phyloP scores from a whole-genome alignment of 495 filamentous ascomycete species.

The Lasiosphaeria ovina region DNA sequence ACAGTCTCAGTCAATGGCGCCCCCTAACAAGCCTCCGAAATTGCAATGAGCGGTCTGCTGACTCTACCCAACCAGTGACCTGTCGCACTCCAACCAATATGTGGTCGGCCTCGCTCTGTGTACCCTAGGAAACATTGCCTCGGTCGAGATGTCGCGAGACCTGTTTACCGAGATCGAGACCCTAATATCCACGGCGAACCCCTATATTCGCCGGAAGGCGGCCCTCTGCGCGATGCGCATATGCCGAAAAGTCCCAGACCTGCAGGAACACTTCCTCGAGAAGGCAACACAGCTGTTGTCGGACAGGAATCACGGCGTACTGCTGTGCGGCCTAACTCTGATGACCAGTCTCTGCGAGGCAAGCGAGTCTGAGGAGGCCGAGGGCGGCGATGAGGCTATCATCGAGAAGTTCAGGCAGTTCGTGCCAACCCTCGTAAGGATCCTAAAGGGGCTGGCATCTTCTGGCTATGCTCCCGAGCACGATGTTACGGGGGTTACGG shows the following conservation, averaged over 20 bases:
- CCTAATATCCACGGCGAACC: conserved; percentile 86
- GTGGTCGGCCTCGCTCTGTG: conserved; percentile 95
- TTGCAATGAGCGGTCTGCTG: conserved; percentile 18
- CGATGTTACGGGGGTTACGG: conserved; percentile 95
- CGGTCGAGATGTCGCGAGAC: conserved; percentile 97
- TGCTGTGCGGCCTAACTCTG: conserved; percentile 87
- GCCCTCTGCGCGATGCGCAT: conserved; percentile 99
- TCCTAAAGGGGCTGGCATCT: conserved; percentile 83
- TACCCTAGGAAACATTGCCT: conserved; percentile 95
- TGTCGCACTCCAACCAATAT: conserved; percentile 97
- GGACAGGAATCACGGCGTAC: conserved; percentile 89
- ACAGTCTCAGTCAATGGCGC: neutral
- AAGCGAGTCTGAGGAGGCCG: conserved; percentile 80
- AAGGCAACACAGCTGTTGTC: conserved; percentile 86
- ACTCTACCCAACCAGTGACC: conserved; percentile 64
- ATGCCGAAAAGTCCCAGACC: conserved; percentile 93
- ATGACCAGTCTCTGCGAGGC: conserved; percentile 92
- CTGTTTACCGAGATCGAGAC: conserved; percentile 92
- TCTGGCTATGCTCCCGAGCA: conserved; percentile 98
- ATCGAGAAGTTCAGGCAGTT: conserved; percentile 87
- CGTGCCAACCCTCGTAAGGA: conserved; percentile 74
- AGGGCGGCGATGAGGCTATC: conserved; percentile 79
- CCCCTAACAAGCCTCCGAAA: neutral
- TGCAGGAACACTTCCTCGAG: conserved; percentile 95
- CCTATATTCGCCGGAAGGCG: conserved; percentile 94